These are phyloP conservation scores for Talaromyces amestolkiae DNA, from an alignment of 2,329 filamentous ascomycete genomes.

Conservation along the genomic window DNA sequence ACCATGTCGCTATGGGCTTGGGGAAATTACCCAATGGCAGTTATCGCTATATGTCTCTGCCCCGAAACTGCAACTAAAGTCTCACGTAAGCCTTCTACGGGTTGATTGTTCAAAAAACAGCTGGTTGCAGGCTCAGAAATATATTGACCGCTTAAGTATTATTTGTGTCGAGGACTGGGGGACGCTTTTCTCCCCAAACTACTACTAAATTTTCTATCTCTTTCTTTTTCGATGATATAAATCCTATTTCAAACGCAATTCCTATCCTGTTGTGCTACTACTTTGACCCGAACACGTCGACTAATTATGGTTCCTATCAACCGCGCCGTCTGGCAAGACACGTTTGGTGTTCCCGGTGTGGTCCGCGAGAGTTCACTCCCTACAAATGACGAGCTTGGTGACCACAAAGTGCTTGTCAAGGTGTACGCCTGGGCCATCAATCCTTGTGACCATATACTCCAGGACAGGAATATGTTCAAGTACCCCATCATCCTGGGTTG, in stretches of 20 bases:
- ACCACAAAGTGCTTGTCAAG: not conserved
- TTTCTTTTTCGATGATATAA: not conserved
- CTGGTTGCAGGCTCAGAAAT: not conserved
- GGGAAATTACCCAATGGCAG: not conserved
- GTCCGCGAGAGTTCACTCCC: not conserved
- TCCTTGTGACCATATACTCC: not conserved
- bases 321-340: not conserved
- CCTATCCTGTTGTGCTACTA: not conserved
- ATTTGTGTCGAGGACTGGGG: no score
- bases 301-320: not conserved
- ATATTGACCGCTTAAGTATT: no score
- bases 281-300: not conserved
- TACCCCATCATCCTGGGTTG: not conserved
- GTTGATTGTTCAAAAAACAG: not conserved
- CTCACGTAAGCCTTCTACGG: not conserved
- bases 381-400: not conserved
- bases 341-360: not conserved
- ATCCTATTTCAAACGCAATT: not conserved
- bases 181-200: no score
- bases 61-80: not conserved
- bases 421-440: not conserved
- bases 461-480: not conserved
- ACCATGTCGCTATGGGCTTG: not conserved
- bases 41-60: not conserved
- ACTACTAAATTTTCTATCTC: not conserved